Conservation (phyloP, 345 rosid species). For the Hibiscus tridactylites region DNA sequence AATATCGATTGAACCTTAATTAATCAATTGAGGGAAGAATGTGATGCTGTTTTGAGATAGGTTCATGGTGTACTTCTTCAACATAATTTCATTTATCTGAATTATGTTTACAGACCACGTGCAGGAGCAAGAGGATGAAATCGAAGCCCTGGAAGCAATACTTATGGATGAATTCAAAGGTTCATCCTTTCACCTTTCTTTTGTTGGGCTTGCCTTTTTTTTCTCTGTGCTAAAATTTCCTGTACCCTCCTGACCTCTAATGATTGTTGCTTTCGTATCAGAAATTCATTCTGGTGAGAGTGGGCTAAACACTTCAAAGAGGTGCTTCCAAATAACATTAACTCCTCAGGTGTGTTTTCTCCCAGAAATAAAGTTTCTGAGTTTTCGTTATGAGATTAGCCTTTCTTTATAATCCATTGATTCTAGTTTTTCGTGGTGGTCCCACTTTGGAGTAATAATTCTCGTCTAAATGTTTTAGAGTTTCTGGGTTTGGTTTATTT, state of each 20-base stretch:
- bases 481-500: neutral
- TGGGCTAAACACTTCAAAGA: constrained; percentile 78
- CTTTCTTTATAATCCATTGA: too few relatives aligned
- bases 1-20: neutral
- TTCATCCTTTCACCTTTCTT: constrained; percentile 11
- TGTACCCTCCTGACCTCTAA: neutral
- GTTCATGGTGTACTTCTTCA: neutral
- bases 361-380: neutral
- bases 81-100: neutral
- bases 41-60: neutral
- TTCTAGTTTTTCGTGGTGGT: neutral
- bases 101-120: constrained; percentile 43
- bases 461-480: neutral
- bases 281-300: constrained; percentile 90
- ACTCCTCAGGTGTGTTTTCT: constrained; percentile 57
- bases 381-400: neutral
- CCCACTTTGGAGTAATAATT: neutral
- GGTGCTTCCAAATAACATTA: constrained; percentile 73
- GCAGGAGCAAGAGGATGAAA: constrained; percentile 94
- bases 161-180: constrained; percentile 98
- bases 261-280: constrained; percentile 21
- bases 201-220: neutral
- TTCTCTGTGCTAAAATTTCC: constrained; percentile 11
- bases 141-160: constrained; percentile 91
- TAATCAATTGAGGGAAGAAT: neutral